Percentiles rank a stretch among this genome's conserved stretches.
phyloP scores from a whole-genome alignment of 2,329 filamentous ascomycete genomes.

The Acrocalymma vagum region DNA sequence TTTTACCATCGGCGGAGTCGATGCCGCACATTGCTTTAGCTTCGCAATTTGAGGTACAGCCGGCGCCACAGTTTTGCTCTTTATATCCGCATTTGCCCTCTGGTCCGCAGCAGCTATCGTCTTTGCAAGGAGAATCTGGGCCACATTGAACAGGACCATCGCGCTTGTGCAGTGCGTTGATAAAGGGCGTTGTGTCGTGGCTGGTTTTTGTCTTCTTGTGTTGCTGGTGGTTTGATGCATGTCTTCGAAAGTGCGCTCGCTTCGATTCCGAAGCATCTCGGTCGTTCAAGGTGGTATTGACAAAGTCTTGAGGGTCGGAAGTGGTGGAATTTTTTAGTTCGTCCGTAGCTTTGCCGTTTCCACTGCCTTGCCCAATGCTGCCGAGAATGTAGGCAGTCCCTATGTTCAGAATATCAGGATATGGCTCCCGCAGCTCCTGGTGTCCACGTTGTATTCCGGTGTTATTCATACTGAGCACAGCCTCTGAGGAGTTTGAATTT shows the following conservation, averaged over 20 bases:
- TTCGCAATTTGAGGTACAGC: constrained; percentile 16
- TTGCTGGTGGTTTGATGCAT: neutral
- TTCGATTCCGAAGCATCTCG: neutral
- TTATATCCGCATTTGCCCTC: constrained; percentile 8
- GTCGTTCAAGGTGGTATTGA: constrained; percentile 1
- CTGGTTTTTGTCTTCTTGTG: neutral
- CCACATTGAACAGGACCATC: constrained; percentile 20
- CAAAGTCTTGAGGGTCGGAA: neutral
- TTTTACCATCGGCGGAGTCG: constrained; percentile 14
- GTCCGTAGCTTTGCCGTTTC: neutral
- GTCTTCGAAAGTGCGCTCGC: constrained; percentile 3
- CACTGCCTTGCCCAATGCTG: constrained; percentile 3
- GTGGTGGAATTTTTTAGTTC: constrained; percentile 1
- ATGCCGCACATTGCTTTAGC: constrained; percentile 23
- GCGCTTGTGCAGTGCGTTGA: constrained; percentile 9
- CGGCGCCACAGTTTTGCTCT: constrained; percentile 6
- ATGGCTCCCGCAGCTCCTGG: constrained; percentile 1
- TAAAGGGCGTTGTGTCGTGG: neutral
- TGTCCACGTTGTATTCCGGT: constrained; percentile 3
- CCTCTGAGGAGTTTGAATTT: neutral
- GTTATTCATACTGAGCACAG: neutral
- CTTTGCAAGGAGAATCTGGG: constrained; percentile 11
- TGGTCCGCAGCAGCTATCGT: constrained; percentile 12
- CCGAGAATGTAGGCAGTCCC: constrained; percentile 12
- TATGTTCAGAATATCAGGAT: constrained; percentile 7